phyloP scores from a whole-genome alignment of 768 basidiomycete genomes.

The Pulveroboletus frians region DNA sequence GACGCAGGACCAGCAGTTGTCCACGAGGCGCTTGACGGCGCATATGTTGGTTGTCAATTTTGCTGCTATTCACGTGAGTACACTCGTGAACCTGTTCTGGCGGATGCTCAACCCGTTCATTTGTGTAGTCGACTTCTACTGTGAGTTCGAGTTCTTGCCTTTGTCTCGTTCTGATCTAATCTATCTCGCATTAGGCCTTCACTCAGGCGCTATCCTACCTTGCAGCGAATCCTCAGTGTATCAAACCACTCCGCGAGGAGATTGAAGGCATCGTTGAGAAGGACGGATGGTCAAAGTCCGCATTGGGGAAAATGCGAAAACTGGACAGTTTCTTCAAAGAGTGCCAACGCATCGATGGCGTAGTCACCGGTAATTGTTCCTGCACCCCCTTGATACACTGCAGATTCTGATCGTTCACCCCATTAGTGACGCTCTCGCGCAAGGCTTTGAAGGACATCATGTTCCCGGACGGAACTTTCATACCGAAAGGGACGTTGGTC shows the following conservation, averaged over 20 bases:
- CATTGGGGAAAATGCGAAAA: constrained; percentile 15
- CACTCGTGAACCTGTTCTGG: no score
- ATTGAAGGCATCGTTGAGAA: constrained; percentile 8
- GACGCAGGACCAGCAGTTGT: constrained; percentile 9
- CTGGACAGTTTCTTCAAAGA: constrained; percentile 18
- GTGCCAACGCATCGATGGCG: constrained; percentile 27
- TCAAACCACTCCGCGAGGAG: constrained; percentile 14
- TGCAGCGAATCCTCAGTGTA: constrained; percentile 12
- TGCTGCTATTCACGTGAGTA: constrained; percentile 21
- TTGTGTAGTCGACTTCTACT: constrained; percentile 9
- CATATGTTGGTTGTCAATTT: constrained; percentile 17
- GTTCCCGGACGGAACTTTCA: constrained; percentile 35
- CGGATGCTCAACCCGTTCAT: not conserved
- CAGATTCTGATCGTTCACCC: not conserved
- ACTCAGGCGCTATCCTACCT: constrained; percentile 7
- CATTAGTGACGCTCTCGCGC: constrained; percentile 6
- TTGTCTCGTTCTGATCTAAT: no score
- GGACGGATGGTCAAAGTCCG: constrained; percentile 17
- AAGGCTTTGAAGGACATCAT: constrained; percentile 12
- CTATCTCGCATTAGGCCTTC: constrained; percentile 3
- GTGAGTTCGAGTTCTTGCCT: not conserved
- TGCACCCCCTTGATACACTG: no score
- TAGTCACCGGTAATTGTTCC: constrained; percentile 15
- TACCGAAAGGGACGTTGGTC: constrained; percentile 32
- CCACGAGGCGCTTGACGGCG: constrained; percentile 16